Conservation (phyloP, 2,329 filamentous ascomycete genomes). For the Fusarium camptoceras region DNA sequence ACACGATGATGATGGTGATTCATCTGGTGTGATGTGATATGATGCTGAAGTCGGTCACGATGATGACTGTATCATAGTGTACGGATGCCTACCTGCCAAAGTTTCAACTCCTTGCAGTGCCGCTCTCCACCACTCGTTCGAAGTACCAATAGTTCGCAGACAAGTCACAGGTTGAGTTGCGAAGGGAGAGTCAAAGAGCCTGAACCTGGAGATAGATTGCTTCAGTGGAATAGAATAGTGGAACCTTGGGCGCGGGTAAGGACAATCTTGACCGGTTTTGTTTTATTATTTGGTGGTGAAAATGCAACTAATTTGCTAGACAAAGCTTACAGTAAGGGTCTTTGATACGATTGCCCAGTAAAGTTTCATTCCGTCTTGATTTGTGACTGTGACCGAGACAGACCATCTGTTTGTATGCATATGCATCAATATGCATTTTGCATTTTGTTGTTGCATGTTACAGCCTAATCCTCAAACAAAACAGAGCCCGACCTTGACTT, state of each 20-base stretch:
- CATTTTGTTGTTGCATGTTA: neutral
- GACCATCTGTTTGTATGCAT: neutral
- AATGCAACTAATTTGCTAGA: slow-evolving; percentile 17
- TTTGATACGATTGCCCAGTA: slow-evolving; percentile 13
- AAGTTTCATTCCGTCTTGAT: slow-evolving; percentile 13
- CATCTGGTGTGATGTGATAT: slow-evolving; percentile 13
- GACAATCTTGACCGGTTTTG: slow-evolving; percentile 14
- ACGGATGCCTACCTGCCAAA: neutral
- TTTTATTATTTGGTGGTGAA: neutral
- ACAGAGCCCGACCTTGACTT: neutral
- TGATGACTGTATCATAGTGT: slow-evolving; percentile 5
- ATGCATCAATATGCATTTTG: neutral
- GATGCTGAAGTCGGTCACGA: slow-evolving; percentile 20
- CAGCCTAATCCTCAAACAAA: slow-evolving; percentile 11
- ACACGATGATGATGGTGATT: slow-evolving; percentile 18
- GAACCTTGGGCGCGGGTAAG: slow-evolving; percentile 14
- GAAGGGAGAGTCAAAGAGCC: slow-evolving; percentile 8
- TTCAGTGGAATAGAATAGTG: neutral
- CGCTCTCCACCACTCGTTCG: slow-evolving; percentile 13
- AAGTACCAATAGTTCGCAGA: slow-evolving; percentile 18
- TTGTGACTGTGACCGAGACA: neutral
- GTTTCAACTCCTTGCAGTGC: slow-evolving; percentile 8
- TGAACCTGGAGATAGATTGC: slow-evolving; percentile 2
- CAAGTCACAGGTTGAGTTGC: slow-evolving; percentile 22
- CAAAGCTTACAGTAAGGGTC: slow-evolving; percentile 19